Evolutionary conservation across 1,139 yeast species (phyloP), one percentile per base, ranked within the genome.

Genomic region (Protomyces gravidus): DNA sequence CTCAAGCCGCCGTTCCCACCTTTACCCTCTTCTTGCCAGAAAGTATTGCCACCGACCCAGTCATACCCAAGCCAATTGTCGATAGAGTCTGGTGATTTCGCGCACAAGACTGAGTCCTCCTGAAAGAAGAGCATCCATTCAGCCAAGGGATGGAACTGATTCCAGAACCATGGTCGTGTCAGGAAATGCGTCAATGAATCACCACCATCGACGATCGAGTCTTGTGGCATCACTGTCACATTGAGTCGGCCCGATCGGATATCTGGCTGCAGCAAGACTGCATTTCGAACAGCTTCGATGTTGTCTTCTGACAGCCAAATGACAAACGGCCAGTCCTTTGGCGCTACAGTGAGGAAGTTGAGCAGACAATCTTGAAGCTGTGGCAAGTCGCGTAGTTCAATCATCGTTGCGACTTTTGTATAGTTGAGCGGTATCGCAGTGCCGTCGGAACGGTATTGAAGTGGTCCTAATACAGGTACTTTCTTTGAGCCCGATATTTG

Each of bases 41-140:
- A 30, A 2, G 51, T 46, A n/a, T 50, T 50, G 17, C 51, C 50
- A 13, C 57, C 57, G 30, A 52, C 57, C 32, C 26, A 52, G 32
- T 52, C 57, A 32, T 42, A 52, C 15, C 45, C 57, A 11, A 52
- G 57, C 57, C 57, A 52, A 33, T 42, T 48, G 33, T 52, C 57
- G 9, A 52, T 30, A 7, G 42, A 32, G 15, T 23, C 46, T 5
- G 46, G 13, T 27, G 57, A 28, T n/a, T 30, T 28, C 13, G 57
- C 19, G 25, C 57, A 52, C 11, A 52, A 33, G 21, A 52, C 39
- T 6, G 57, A 45, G 15, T 52, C 57, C 13, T 30, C 32, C 25
- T 52, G 57, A 27, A 52, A 52, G 45, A 52, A 28, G 32, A 52
- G 36, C 30, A 30, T 36, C 21, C 36, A 32, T 45, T 52, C 50